These are phyloP conservation scores for Prunus kanzakura DNA, from an alignment of 306 rosid species.

Conservation along the genomic window DNA sequence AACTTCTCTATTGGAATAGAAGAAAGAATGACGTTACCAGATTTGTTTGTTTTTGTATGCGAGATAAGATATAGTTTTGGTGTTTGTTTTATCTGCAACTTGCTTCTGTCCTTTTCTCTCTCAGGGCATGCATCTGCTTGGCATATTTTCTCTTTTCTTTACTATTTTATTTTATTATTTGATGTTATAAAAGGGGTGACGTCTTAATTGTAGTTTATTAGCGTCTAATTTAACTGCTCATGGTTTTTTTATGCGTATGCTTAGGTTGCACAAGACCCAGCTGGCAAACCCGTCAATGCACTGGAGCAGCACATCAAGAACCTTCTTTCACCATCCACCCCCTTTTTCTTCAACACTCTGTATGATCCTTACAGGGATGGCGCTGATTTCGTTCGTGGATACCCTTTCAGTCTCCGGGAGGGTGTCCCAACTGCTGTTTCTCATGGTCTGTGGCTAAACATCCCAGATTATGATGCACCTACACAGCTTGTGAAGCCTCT, in stretches of 20 bases:
- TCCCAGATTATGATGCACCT: conserved; percentile 92
- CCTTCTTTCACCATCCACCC: conserved; percentile 55
- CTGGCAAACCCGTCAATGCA: conserved; percentile 45
- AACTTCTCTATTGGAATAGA: background rate
- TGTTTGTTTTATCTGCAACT: background rate
- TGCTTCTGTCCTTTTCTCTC: background rate
- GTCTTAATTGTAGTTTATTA: background rate
- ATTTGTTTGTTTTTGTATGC: background rate
- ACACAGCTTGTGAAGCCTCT: conserved; percentile 88
- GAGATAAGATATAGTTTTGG: background rate
- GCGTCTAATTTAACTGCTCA: background rate
- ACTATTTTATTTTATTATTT: too few species aligned
- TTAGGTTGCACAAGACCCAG: conserved; percentile 53
- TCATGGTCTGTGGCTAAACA: conserved; percentile 93
- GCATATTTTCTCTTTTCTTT: too few species aligned
- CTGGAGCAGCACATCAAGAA: conserved; percentile 61
- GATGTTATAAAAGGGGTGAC: background rate
- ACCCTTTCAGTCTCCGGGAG: conserved; percentile 85
- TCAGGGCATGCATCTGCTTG: too few species aligned
- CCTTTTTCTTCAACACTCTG: conserved; percentile 54
- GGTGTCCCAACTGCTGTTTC: conserved; percentile 81
- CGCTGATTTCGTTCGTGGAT: conserved; percentile 88
- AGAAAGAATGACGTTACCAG: background rate
- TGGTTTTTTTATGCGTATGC: background rate
- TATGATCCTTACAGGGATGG: conserved; percentile 75